Evolutionary conservation across 2,329 filamentous ascomycete genomes (phyloP).

Genomic region (Cryphonectria carpinicola): DNA sequence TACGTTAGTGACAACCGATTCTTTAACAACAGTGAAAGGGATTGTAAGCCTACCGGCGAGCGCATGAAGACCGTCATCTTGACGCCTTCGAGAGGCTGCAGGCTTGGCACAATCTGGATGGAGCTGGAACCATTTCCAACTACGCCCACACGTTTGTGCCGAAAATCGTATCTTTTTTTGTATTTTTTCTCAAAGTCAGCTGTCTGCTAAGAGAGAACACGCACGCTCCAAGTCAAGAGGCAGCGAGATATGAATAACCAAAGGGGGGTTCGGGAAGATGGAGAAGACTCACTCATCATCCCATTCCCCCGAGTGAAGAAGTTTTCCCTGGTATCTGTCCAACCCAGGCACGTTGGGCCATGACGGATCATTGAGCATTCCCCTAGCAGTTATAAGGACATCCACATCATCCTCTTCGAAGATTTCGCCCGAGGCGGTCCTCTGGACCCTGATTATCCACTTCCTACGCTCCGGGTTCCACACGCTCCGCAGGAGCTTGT

Average conservation of each 20-base stretch:
- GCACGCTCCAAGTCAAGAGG: background rate
- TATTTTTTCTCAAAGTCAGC: slow-evolving; percentile 10
- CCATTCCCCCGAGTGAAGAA: slow-evolving; percentile 53
- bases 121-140: slow-evolving; percentile 58
- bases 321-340: slow-evolving; percentile 45
- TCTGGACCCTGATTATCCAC: slow-evolving; percentile 44
- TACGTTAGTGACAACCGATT: background rate
- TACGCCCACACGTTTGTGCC: slow-evolving; percentile 52
- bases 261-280: background rate
- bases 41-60: slow-evolving; percentile 34
- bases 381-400: slow-evolving; percentile 47
- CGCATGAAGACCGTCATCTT: slow-evolving; percentile 52
- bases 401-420: slow-evolving; percentile 45
- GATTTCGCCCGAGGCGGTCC: slow-evolving; percentile 40
- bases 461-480: slow-evolving; percentile 46
- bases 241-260: background rate
- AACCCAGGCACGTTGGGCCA: slow-evolving; percentile 51
- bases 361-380: slow-evolving; percentile 46
- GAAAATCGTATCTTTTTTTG: slow-evolving; percentile 50
- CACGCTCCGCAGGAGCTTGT: slow-evolving; percentile 45
- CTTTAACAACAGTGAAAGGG: background rate
- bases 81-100: slow-evolving; percentile 49
- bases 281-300: slow-evolving; percentile 40
- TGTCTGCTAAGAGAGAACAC: background rate
- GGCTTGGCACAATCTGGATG: slow-evolving; percentile 55